Evolutionary conservation across 768 basidiomycete species (phyloP), one percentile per base, ranked within the genome.

Genomic region (Hygrocybe punicea): DNA sequence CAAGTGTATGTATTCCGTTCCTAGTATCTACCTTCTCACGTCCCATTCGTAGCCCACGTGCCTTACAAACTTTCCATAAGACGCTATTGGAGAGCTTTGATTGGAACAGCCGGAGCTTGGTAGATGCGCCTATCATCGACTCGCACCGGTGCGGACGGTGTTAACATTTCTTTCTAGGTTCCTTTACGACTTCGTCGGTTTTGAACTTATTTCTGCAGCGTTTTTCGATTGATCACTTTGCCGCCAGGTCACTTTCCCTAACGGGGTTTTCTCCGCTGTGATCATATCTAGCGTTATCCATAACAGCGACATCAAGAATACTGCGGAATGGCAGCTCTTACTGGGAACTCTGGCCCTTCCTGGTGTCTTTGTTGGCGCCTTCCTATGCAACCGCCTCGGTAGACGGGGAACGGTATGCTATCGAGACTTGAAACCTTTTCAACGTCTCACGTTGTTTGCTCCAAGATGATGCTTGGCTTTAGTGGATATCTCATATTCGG

Each of bases 81-180:
- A 65, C 72, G 79, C 19, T 90, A 89, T 67, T 89, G 88, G 87
- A 80, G 71, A 59, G 50, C 82, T 6, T 70, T 91, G 17, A 81
- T 87, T 52, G 89, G 89, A 9, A 91, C 86, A 5, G 84, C 81
- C 57, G 86, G 86, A 14, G 84, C 87, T 44, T 90, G 87, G 87
- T 84, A 48, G 50, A 10, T 19, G 73, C 60, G 23, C 60, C 23
- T 19, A 29, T 4, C 39, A 4, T 13, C 11, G 14, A 4, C 45
- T 37, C 10, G 10, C 8, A 51, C 19, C 47, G n/a, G 19, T 21
- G 1, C 3, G 21, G 23, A 9, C 10, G 19, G 13, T 35, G 60
- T 46, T 49, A 9, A 39, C 33, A 6, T 37, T 24, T 62, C 37
- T 19, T 19, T 4, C 11, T 50, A 84, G 84, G 84, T 86, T 85